A percentile compares a stretch with the other conserved stretches of the same genome.
Conservation (phyloP, 1,284 basidiomycete genomes). For the Pterula multifida region DNA sequence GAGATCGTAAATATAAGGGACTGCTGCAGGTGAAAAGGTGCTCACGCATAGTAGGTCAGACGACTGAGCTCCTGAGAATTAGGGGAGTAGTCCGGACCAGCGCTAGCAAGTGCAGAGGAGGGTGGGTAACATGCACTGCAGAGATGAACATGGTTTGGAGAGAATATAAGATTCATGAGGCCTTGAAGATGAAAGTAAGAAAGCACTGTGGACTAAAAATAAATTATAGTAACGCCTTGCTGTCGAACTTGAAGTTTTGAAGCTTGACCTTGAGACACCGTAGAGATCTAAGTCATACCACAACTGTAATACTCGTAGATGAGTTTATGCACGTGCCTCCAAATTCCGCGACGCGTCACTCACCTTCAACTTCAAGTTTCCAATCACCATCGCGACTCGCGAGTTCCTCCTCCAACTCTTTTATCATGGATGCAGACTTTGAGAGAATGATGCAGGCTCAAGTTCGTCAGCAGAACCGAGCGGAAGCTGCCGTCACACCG, state of each 20-base stretch:
- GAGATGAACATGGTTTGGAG: conserved; percentile 78
- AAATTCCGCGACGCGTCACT: conserved; percentile 35
- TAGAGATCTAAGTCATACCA: background rate
- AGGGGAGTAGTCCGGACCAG: conserved; percentile 74
- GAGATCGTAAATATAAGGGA: background rate
- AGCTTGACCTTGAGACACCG: background rate
- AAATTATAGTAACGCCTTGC: conserved; percentile 12
- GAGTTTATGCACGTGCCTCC: background rate
- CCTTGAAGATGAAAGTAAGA: conserved; percentile 2
- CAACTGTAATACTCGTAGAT: too few relatives aligned
- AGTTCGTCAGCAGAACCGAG: conserved; percentile 26
- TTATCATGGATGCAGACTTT: conserved; percentile 41
- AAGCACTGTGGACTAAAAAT: conserved; percentile 3
- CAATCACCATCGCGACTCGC: background rate
- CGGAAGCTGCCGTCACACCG: conserved; percentile 40
- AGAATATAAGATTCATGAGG: conserved; percentile 50
- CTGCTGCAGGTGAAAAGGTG: too few relatives aligned
- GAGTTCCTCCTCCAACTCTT: background rate
- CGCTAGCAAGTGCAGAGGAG: conserved; percentile 62
- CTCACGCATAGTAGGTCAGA: conserved; percentile 81
- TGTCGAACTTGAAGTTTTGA: background rate
- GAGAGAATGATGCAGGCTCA: conserved; percentile 47
- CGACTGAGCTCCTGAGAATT: conserved; percentile 86
- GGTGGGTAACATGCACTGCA: conserved; percentile 88
- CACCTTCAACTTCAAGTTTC: background rate